Evolutionary conservation across 805 yeast genomes (phyloP).

Genomic region (Saturnispora saitoi): DNA sequence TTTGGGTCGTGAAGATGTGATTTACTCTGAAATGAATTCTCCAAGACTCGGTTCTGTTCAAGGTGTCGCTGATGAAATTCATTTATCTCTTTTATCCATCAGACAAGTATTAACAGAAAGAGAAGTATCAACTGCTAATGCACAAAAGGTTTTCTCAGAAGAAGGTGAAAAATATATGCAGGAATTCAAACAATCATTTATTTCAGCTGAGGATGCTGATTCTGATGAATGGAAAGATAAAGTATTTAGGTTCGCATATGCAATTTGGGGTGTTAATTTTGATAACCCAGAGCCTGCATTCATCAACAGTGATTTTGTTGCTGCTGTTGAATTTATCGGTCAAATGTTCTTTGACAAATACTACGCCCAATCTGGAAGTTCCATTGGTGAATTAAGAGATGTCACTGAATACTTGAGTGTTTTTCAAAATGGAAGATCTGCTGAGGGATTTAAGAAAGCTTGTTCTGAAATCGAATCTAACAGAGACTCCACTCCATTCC

Average conservation of each 20-base stretch:
- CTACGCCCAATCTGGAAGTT: conserved; percentile 24
- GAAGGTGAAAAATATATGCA: conserved; percentile 41
- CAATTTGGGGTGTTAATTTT: conserved; percentile 78
- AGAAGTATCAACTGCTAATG: conserved; percentile 58
- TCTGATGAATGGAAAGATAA: conserved; percentile 53
- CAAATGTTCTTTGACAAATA: conserved; percentile 55
- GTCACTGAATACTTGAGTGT: conserved; percentile 30
- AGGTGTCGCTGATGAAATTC: conserved; percentile 33
- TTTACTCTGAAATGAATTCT: conserved; percentile 36
- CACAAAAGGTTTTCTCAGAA: conserved; percentile 37
- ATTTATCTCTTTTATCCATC: conserved; percentile 67
- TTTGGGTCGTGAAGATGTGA: conserved; percentile 64
- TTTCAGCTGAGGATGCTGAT: conserved; percentile 47
- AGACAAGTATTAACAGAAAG: conserved; percentile 85
- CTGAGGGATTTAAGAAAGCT: conserved; percentile 29
- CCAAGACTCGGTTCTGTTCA: conserved; percentile 17
- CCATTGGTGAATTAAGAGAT: conserved; percentile 34
- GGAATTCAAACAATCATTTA: conserved; percentile 51
- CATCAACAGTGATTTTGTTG: conserved; percentile 50
- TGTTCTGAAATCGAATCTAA: conserved; percentile 29
- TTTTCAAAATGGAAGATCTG: conserved; percentile 30
- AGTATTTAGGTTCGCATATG: conserved; percentile 70
- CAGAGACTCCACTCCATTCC: conserved; percentile 17
- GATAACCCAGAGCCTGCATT: conserved; percentile 49
- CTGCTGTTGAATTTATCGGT: conserved; percentile 65